phyloP scores from a whole-genome alignment of 2,329 filamentous ascomycete species.

The Plenodomus biglobosus region DNA sequence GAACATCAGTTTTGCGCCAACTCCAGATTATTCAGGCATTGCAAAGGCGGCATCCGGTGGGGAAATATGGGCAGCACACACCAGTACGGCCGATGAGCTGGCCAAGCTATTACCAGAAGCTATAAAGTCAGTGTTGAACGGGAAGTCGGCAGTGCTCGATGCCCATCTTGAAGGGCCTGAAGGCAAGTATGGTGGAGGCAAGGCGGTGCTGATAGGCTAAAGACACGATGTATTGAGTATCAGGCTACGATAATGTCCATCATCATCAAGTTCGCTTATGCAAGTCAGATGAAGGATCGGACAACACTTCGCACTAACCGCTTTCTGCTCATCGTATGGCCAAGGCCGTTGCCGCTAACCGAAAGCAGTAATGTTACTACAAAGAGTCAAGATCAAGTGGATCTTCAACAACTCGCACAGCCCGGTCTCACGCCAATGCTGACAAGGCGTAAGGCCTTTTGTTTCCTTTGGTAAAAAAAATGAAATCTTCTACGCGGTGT shows the following conservation, averaged over 20 bases:
- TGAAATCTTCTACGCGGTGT: too few relatives aligned
- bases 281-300: too few relatives aligned
- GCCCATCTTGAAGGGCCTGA: slow-evolving; percentile 59
- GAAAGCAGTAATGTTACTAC: too few relatives aligned
- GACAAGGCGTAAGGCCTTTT: too few relatives aligned
- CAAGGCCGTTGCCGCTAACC: background rate
- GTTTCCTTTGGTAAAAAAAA: too few relatives aligned
- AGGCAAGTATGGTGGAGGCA: slow-evolving; percentile 54
- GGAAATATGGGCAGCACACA: slow-evolving; percentile 62
- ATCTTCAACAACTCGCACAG: too few relatives aligned
- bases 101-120: slow-evolving; percentile 58
- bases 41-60: slow-evolving; percentile 67
- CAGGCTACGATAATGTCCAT: background rate
- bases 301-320: background rate
- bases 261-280: background rate
- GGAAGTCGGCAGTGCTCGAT: slow-evolving; percentile 64
- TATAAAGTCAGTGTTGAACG: slow-evolving; percentile 59
- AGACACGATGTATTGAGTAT: background rate
- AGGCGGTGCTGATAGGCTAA: slow-evolving; percentile 8
- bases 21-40: slow-evolving; percentile 68
- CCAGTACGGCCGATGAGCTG: slow-evolving; percentile 59
- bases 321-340: background rate
- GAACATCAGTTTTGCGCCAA: slow-evolving; percentile 67
- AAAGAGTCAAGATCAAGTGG: too few relatives aligned
- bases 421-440: too few relatives aligned